Conservation (phyloP, 768 basidiomycete genomes). For the Calocera viscosa region DNA sequence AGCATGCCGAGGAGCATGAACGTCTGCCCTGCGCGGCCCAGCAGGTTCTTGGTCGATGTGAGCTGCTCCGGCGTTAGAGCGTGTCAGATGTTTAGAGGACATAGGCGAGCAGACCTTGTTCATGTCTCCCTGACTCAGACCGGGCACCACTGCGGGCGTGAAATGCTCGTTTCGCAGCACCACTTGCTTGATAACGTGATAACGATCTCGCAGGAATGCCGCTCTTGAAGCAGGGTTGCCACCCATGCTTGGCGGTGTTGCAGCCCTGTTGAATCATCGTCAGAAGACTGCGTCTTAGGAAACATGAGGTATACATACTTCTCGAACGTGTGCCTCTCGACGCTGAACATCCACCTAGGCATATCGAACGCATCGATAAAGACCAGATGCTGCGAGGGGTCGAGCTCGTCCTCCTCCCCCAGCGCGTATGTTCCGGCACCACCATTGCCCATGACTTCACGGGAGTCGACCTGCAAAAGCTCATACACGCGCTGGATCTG, state of each 20-base stretch:
- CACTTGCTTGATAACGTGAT: slow-evolving; percentile 85
- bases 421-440: slow-evolving; percentile 23
- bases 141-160: slow-evolving; percentile 86
- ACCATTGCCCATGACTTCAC: slow-evolving; percentile 34
- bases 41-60: slow-evolving; percentile 87
- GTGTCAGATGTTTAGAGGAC: not conserved
- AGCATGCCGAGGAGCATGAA: slow-evolving; percentile 94
- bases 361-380: slow-evolving; percentile 89
- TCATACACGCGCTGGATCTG: slow-evolving; percentile 64
- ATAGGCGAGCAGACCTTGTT: slow-evolving; percentile 52
- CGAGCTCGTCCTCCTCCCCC: slow-evolving; percentile 40
- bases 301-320: slow-evolving; percentile 39
- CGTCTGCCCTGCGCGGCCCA: slow-evolving; percentile 77
- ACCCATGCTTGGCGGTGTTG: slow-evolving; percentile 50
- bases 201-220: slow-evolving; percentile 64
- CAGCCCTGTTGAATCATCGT: slow-evolving; percentile 32
- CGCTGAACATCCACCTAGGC: slow-evolving; percentile 87
- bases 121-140: slow-evolving; percentile 71
- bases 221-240: slow-evolving; percentile 76
- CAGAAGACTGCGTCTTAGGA: slow-evolving; percentile 3
- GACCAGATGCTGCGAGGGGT: slow-evolving; percentile 69
- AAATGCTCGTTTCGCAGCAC: slow-evolving; percentile 95
- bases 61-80: slow-evolving; percentile 38
- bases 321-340: slow-evolving; percentile 75
- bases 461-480: slow-evolving; percentile 53